Evolutionary conservation across 768 basidiomycete species (phyloP).

Genomic region (Tylopilus rubrobrunneus): DNA sequence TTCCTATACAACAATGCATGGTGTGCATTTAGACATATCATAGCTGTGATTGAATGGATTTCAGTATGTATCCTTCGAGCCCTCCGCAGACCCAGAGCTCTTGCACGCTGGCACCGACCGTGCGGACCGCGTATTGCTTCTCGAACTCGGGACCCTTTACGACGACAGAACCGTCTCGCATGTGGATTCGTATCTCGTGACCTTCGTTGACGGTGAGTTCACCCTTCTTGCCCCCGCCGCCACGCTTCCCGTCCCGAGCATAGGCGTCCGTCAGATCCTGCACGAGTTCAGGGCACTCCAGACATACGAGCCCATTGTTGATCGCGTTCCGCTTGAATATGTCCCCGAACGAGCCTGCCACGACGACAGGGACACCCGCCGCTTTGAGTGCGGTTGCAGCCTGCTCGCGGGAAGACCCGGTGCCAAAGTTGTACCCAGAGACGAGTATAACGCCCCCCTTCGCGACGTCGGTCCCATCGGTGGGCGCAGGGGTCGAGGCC

Average conservation of each 20-base stretch:
- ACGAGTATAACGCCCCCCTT: slow-evolving; percentile 76
- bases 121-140: slow-evolving; percentile 62
- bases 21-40: slow-evolving; percentile 5
- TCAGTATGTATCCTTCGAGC: slow-evolving; percentile 86
- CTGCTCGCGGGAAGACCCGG: slow-evolving; percentile 96
- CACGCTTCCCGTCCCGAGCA: slow-evolving; percentile 69
- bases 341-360: slow-evolving; percentile 98
- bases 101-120: slow-evolving; percentile 91
- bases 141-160: slow-evolving; percentile 43
- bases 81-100: slow-evolving; percentile 97
- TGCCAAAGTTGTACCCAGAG: slow-evolving; percentile 97
- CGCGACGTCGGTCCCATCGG: slow-evolving; percentile 17
- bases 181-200: slow-evolving; percentile 60
- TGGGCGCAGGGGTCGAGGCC: slow-evolving; percentile 17
- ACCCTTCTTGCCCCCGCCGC: slow-evolving; percentile 74
- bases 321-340: slow-evolving; percentile 99
- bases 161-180: slow-evolving; percentile 65
- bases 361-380: slow-evolving; percentile 87
- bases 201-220: slow-evolving; percentile 81
- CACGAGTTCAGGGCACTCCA: slow-evolving; percentile 90
- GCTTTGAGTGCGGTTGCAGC: slow-evolving; percentile 96
- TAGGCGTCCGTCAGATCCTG: slow-evolving; percentile 73
- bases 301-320: slow-evolving; percentile 95
- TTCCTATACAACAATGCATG: neutral
- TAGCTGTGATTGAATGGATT: slow-evolving; percentile 47